Evolutionary conservation across 2,329 filamentous ascomycete species (phyloP), one percentile per base, ranked within the genome.

Genomic region (Bipolaris gigantea): DNA sequence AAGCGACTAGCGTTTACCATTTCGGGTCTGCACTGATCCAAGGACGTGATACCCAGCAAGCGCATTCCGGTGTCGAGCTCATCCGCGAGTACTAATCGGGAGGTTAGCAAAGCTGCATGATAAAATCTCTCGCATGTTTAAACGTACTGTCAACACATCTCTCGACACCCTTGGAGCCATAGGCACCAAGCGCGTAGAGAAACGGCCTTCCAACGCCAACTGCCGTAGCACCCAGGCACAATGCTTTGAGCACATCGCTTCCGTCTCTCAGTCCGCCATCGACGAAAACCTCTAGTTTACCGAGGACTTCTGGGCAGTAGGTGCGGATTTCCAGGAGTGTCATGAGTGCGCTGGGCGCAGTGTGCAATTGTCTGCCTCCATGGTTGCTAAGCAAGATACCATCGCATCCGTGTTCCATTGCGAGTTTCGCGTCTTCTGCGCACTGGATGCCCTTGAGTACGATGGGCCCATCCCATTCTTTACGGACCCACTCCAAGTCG

Each of bases 41-140:
- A 72, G 56, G 82, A 79, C 1, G 83, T 87, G 32, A 88, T 78
- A 2, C 86, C 86, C 53, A 86, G 82, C 68, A 88, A 79, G 23
- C 82, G 80, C 86, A 89, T 89, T 2, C 85, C 84, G 2, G 83
- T 86, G 60, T 85, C 81, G 4, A 89, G 70, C 67, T 89, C 86
- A 55, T 88, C 85, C 25, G 72, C 68, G 38, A 80, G 63, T 23
- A 79, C 75, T 74, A 21, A 39, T 7, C 16, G 10, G 23, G 15
- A 43, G 8, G n/a, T 62, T 40, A 68, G 54, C 33, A 27, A n/a
- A 16, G 2, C 10, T 13, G 16, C 3, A 30, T 42, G 27, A n/a
- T 23, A 38, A 15, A 27, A 3, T n/a, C 16, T 2, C 1, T 3
- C 8, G 8, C 34, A 16, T 9, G 18, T 2, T 34, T 23, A 27